A percentile compares a stretch with the other conserved stretches of the same genome.
phyloP scores from a whole-genome alignment of 148 eudicot genomes.

The Cornus florida region DNA sequence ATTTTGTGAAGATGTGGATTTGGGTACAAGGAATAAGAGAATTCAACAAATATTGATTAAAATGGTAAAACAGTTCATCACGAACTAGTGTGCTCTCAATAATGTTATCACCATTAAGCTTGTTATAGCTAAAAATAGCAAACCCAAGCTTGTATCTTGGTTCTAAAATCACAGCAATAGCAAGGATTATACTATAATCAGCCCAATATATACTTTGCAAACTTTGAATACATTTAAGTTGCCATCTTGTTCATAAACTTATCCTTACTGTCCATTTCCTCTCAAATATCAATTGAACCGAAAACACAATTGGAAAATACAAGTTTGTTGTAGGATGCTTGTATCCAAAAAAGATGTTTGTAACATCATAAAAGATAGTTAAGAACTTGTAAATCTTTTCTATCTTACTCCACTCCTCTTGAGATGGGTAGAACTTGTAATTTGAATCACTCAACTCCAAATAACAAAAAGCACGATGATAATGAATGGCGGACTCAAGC shows the following conservation, averaged over 20 bases:
- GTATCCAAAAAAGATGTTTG: neutral
- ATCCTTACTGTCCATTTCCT: neutral
- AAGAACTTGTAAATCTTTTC: neutral
- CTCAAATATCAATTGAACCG: neutral
- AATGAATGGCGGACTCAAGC: neutral
- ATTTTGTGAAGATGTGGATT: no score
- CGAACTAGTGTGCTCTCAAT: no score
- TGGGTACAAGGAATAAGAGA: no score
- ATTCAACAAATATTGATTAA: no score
- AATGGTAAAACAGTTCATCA: no score
- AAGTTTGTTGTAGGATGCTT: slow-evolving; percentile 5
- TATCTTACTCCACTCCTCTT: neutral
- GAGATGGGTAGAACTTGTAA: neutral
- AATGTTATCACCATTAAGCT: no score
- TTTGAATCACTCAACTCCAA: neutral
- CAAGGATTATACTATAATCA: neutral
- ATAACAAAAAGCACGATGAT: neutral
- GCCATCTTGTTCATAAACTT: neutral
- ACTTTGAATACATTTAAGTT: neutral
- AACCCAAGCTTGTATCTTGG: neutral
- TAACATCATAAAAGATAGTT: neutral
- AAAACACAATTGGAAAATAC: neutral
- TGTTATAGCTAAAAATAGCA: no score
- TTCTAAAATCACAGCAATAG: neutral
- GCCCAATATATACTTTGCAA: neutral